Evolutionary conservation across 257 asterid species (phyloP).

Genomic region (Solanum bulbocastanum): DNA sequence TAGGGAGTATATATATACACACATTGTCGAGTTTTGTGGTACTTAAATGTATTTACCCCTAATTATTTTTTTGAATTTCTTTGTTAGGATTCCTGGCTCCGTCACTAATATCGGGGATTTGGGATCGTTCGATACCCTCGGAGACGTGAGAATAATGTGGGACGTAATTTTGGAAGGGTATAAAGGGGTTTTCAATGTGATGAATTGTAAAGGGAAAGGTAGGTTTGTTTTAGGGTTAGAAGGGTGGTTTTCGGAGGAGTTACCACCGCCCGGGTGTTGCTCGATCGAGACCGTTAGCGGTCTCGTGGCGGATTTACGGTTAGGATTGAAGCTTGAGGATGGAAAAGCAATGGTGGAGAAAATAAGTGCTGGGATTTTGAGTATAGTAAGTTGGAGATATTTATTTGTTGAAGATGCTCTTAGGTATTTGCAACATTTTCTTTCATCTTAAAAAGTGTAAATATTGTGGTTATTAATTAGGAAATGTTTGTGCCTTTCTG

Average conservation of each 20-base stretch:
- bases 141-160: constrained; percentile 44
- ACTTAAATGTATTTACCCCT: neutral
- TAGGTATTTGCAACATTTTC: constrained; percentile 79
- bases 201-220: constrained; percentile 73
- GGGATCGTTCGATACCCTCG: constrained; percentile 19
- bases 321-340: constrained; percentile 37
- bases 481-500: neutral
- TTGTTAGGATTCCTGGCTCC: neutral
- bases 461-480: no score
- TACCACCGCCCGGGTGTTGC: constrained; percentile 62
- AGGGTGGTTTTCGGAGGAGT: constrained; percentile 87
- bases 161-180: constrained; percentile 55
- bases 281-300: constrained; percentile 38
- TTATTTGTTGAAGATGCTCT: constrained; percentile 64
- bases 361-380: constrained; percentile 67
- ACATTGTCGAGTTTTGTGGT: neutral
- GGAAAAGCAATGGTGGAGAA: constrained; percentile 56
- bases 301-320: constrained; percentile 64
- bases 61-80: no score
- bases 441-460: constrained; percentile 10
- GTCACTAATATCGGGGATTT: neutral
- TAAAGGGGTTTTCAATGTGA: constrained; percentile 42
- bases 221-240: constrained; percentile 61
- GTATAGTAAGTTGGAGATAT: constrained; percentile 76
- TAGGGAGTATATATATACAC: neutral